phyloP scores from a whole-genome alignment of 768 basidiomycete species.

The Pleurotus citrinopileatus region DNA sequence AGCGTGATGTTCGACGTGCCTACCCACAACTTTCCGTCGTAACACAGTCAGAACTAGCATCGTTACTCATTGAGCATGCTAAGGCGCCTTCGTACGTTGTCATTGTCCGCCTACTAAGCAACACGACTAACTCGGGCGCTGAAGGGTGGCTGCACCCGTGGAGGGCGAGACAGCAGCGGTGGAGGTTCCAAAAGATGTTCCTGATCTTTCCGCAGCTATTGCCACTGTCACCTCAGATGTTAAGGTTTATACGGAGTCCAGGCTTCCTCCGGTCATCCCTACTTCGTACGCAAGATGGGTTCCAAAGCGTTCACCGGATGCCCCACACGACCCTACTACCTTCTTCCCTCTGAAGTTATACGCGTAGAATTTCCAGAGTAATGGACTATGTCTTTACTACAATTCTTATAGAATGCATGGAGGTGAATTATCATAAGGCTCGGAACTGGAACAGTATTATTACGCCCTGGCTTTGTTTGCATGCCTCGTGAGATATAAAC shows the following conservation, averaged over 20 bases:
- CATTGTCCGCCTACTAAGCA: slow-evolving; percentile 13
- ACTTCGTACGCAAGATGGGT: slow-evolving; percentile 70
- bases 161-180: slow-evolving; percentile 41
- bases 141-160: slow-evolving; percentile 54
- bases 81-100: slow-evolving; percentile 56
- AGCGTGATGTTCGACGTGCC: slow-evolving; percentile 88
- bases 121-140: background rate
- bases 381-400: background rate
- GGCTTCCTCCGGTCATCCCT: slow-evolving; percentile 74
- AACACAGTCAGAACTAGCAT: slow-evolving; percentile 79
- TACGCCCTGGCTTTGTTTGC: slow-evolving; percentile 1
- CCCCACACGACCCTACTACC: slow-evolving; percentile 78
- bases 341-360: slow-evolving; percentile 85
- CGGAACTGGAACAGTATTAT: too few relatives aligned
- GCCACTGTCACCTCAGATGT: slow-evolving; percentile 53
- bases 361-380: slow-evolving; percentile 30
- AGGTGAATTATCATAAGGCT: background rate
- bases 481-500: slow-evolving; percentile 28
- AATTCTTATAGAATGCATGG: background rate
- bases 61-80: slow-evolving; percentile 80
- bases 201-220: slow-evolving; percentile 76
- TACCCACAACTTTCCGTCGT: slow-evolving; percentile 92
- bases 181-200: slow-evolving; percentile 35
- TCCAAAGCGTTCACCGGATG: slow-evolving; percentile 65
- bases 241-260: slow-evolving; percentile 58